Base-by-base conservation (phyloP, 2,329 filamentous ascomycete species). In the Lachnellula cervina region DNA sequence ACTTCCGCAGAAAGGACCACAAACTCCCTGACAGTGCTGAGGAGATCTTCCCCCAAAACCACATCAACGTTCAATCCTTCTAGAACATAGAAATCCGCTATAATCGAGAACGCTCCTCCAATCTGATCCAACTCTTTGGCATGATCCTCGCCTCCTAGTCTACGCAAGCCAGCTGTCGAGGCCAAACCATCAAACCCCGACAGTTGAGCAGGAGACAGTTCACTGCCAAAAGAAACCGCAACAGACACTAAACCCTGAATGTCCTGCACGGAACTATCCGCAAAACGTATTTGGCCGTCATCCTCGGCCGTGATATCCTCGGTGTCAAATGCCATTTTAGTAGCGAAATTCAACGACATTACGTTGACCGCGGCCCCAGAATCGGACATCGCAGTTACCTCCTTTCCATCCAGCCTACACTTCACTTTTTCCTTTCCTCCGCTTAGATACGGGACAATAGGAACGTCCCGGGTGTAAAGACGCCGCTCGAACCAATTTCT, bases 281-380 rank as follows among this genome's bases (percentile, higher is more conserved):
- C 50, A 52, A 46, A 46, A 21, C 40, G 25, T 35, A 52, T 47
- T 25, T 25, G 8, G 44, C 44, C 13, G 44, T 47, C 44, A 28
- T 47, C 44, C n/a, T 34, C 50, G 9, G 8, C 35, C 8, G 14
- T 28, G 8, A 52, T 25, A 19, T 19, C 7, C 23, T 32, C 28
- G 19, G 34, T 47, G 44, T 34, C 32, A 21, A 28, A 47, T 28
- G 16, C 23, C 16, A 37, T 23, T 28, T 32, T 32, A 8, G 21
- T 11, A 23, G 48, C 54, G 28, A 55, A 55, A 16, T 40, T 32
- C 8, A 51, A 42, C 8, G 48, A 55, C 49, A 55, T 51, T 42
- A 51, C 54, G 35, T 55, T 55, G 32, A 55, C 38, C 14, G 48
- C 43, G 14, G 54, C 44, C n/a, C 54, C 38, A 28, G 21, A 35